Evolutionary conservation across 176 grass and related monocot genomes (phyloP).

Genomic region (Dendrocalamus sinicus): DNA sequence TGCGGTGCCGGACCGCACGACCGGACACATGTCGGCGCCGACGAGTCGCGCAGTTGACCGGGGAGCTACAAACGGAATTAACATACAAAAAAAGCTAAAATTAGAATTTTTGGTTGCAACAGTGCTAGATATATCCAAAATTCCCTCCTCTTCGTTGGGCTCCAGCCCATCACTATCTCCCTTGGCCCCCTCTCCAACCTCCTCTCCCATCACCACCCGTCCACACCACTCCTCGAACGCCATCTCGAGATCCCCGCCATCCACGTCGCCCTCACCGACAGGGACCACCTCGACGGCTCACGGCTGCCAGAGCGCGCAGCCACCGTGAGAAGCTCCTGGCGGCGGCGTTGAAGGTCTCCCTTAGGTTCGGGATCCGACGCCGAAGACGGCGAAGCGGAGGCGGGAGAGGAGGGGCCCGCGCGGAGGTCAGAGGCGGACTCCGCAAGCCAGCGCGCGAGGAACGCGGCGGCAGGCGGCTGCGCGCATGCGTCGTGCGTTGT

Average conservation of each 20-base stretch:
- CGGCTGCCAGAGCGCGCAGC: slow-evolving; percentile 59
- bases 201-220: no score
- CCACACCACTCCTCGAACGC: slow-evolving; percentile 68
- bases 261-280: slow-evolving; percentile 77
- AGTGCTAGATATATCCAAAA: no score
- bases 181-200: no score
- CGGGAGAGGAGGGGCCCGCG: slow-evolving; percentile 66
- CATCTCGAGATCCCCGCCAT: slow-evolving; percentile 19
- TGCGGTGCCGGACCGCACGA: no score
- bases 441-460: slow-evolving; percentile 65
- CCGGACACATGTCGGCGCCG: no score
- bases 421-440: slow-evolving; percentile 74
- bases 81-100: no score
- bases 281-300: slow-evolving; percentile 68
- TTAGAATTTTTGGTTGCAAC: no score
- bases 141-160: no score
- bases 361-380: slow-evolving; percentile 74
- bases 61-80: no score
- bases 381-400: slow-evolving; percentile 76
- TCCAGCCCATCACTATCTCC: no score
- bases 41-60: no score
- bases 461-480: slow-evolving; percentile 57
- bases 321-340: slow-evolving; percentile 82
- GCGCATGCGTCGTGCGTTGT: slow-evolving; percentile 76
- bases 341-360: slow-evolving; percentile 68